These are phyloP conservation scores for Paramarasmius palmivorus DNA, from an alignment of 1,284 basidiomycete genomes.

Conservation along the genomic window DNA sequence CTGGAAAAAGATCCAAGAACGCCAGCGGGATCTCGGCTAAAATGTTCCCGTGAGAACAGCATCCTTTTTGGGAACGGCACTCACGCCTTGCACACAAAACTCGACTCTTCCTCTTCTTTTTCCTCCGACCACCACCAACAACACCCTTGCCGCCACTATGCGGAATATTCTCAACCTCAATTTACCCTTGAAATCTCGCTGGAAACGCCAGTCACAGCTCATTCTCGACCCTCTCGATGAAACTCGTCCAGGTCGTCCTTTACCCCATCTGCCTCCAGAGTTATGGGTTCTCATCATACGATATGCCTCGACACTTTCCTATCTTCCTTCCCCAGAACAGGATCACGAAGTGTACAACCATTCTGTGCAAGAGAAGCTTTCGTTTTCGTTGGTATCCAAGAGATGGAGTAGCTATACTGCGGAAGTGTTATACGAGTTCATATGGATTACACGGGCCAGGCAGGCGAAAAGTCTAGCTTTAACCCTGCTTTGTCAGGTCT, in stretches of 20 bases:
- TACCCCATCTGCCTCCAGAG: constrained; percentile 54
- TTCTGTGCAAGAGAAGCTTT: constrained; percentile 48
- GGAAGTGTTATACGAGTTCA: constrained; percentile 61
- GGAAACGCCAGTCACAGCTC: neutral
- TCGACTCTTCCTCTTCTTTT: too few species aligned
- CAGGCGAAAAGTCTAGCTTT: constrained; percentile 61
- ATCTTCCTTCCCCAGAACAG: constrained; percentile 28
- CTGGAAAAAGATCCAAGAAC: too few species aligned
- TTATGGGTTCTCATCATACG: constrained; percentile 61
- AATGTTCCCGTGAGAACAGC: too few species aligned
- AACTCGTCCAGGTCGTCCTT: constrained; percentile 14
- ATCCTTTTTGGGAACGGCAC: too few species aligned
- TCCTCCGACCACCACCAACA: neutral
- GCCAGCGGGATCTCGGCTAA: too few species aligned
- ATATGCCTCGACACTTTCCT: constrained; percentile 43
- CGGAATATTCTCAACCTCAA: neutral
- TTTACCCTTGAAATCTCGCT: neutral
- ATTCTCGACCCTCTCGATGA: constrained; percentile 13
- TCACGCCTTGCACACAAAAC: too few species aligned
- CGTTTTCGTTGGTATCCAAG: constrained; percentile 54
- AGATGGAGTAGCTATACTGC: constrained; percentile 55
- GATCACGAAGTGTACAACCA: constrained; percentile 35
- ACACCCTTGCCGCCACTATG: neutral
- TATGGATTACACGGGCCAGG: constrained; percentile 61
- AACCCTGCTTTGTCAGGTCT: constrained; percentile 46